These are phyloP conservation scores for Pythium chondricola DNA, from an alignment of 352 stramenopile species.

Conservation along the genomic window DNA sequence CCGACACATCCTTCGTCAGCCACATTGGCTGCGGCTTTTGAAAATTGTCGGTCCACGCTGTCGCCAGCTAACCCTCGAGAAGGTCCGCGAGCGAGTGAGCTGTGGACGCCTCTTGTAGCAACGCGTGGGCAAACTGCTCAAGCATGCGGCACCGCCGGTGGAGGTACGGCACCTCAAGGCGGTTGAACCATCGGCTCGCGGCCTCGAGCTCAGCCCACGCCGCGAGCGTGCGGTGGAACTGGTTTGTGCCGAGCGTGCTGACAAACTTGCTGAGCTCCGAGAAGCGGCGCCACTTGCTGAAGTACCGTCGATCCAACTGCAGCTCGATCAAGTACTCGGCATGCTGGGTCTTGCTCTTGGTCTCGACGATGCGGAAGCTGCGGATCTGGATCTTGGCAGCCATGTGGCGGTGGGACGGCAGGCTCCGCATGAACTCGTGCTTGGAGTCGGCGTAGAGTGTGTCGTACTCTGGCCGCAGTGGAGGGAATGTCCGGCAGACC, in stretches of 20 bases:
- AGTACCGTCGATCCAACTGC: conserved; percentile 65
- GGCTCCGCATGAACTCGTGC: conserved; percentile 52
- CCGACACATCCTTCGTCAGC: too few relatives aligned
- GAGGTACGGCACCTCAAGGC: conserved; percentile 75
- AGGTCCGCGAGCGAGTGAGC: conserved; percentile 67
- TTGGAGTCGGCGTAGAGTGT: conserved; percentile 52
- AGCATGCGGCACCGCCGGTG: conserved; percentile 73
- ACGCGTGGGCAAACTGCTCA: conserved; percentile 66
- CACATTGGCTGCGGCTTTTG: too few relatives aligned
- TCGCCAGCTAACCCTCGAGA: conserved; percentile 58
- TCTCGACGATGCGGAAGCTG: conserved; percentile 77
- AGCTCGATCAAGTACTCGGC: conserved; percentile 80
- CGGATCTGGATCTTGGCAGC: conserved; percentile 75
- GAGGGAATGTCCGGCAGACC: conserved; percentile 64
- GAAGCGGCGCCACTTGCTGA: conserved; percentile 71
- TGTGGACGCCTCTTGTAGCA: conserved; percentile 69
- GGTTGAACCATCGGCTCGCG: conserved; percentile 74
- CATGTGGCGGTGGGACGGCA: conserved; percentile 71
- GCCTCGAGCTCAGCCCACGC: conserved; percentile 54
- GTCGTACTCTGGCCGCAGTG: conserved; percentile 49
- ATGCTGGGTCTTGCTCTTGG: conserved; percentile 40
- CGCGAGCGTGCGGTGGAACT: conserved; percentile 48
- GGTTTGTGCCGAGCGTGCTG: conserved; percentile 37
- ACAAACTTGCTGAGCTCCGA: conserved; percentile 68
- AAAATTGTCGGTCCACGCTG: too few relatives aligned